Conservation (phyloP, 805 yeast species). For the Grigorovia humatica region DNA sequence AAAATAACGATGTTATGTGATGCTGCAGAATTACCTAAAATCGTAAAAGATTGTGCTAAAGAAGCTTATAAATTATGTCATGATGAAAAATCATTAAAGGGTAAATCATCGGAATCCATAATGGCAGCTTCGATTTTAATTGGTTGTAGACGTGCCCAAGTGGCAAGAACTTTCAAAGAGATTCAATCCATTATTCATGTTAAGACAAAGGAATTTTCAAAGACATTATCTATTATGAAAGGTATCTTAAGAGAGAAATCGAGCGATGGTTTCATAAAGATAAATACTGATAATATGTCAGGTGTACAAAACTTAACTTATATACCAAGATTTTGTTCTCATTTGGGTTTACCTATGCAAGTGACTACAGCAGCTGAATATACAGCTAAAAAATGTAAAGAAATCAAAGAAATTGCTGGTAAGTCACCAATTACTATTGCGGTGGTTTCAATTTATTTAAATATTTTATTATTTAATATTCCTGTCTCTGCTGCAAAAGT, state of each 20-base stretch:
- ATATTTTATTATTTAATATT: slow-evolving; percentile 76
- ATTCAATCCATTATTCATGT: slow-evolving; percentile 92
- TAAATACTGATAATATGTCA: slow-evolving; percentile 37
- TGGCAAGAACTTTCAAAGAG: slow-evolving; percentile 90
- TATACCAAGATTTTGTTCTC: slow-evolving; percentile 92
- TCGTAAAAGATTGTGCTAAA: slow-evolving; percentile 95
- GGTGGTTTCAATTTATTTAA: slow-evolving; percentile 93
- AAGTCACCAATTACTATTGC: slow-evolving; percentile 96
- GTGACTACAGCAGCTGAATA: slow-evolving; percentile 88
- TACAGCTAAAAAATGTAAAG: slow-evolving; percentile 82
- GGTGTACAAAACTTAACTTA: slow-evolving; percentile 91
- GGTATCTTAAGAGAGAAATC: slow-evolving; percentile 44
- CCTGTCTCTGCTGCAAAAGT: slow-evolving; percentile 69
- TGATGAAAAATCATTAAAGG: slow-evolving; percentile 76
- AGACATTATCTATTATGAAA: slow-evolving; percentile 78
- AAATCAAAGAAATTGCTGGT: slow-evolving; percentile 89
- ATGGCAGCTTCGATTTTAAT: slow-evolving; percentile 94
- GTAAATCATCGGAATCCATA: slow-evolving; percentile 84
- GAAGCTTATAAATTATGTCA: slow-evolving; percentile 88
- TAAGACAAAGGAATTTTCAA: slow-evolving; percentile 89
- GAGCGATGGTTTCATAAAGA: slow-evolving; percentile 29
- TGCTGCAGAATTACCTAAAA: slow-evolving; percentile 86
- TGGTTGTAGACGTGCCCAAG: slow-evolving; percentile 90
- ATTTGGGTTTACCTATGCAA: slow-evolving; percentile 74
- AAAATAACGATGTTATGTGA: slow-evolving; percentile 94